These are phyloP conservation scores for Pseudocercospora crystallina DNA, from an alignment of 2,329 filamentous ascomycete species.

Conservation along the genomic window DNA sequence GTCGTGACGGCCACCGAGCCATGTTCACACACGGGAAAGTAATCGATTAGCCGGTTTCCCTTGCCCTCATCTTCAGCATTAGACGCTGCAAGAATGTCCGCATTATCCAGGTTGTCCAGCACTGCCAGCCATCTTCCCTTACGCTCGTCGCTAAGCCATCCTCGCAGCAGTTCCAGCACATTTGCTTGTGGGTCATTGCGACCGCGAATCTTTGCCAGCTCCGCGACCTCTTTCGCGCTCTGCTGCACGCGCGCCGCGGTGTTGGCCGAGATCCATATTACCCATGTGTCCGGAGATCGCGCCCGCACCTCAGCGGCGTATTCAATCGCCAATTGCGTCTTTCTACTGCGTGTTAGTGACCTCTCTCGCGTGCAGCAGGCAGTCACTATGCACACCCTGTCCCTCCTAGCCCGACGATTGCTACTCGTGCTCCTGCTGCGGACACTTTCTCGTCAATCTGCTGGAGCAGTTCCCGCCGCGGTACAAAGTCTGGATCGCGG, in stretches of 20 bases:
- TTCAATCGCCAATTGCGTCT: not conserved
- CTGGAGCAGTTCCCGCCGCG: not conserved
- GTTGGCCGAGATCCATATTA: not conserved
- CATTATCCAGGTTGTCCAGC: not conserved
- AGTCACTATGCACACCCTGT: not conserved
- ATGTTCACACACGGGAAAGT: conserved; percentile 21
- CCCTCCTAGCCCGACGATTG: not conserved
- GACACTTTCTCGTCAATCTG: not conserved
- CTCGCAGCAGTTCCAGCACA: not conserved
- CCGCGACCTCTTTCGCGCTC: not conserved
- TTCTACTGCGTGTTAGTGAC: not conserved
- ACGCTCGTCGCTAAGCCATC: not conserved
- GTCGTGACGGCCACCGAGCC: conserved; percentile 26
- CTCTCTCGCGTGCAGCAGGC: too few species aligned
- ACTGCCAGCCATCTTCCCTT: not conserved
- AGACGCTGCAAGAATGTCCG: not conserved
- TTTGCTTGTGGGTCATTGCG: not conserved
- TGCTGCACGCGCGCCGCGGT: not conserved
- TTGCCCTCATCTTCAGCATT: too few species aligned
- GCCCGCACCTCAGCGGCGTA: not conserved
- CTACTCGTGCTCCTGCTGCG: not conserved
- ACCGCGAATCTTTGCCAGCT: not conserved
- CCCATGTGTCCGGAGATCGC: not conserved
- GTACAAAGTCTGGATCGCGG: not conserved
- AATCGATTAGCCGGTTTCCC: conserved; percentile 10